These are phyloP conservation scores for Colletotrichum nymphaeae DNA, from an alignment of 2,329 filamentous ascomycete genomes.

Conservation along the genomic window DNA sequence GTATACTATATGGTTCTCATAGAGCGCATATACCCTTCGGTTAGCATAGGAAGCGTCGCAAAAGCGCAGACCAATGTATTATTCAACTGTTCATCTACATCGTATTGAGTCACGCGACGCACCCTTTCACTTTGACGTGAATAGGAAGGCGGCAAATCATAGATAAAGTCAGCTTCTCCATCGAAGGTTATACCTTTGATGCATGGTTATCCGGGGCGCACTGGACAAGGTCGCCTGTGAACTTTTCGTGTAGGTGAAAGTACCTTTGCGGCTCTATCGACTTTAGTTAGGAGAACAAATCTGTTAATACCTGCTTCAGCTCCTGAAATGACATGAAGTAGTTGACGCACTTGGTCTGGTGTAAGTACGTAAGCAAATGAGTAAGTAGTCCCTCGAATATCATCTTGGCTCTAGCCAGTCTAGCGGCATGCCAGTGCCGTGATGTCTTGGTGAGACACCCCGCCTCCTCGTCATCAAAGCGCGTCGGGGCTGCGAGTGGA, in stretches of 20 bases:
- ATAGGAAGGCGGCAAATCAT: not conserved
- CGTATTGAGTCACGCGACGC: not conserved
- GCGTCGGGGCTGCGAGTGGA: not conserved
- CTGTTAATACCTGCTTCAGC: too few species aligned
- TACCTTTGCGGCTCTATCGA: too few species aligned
- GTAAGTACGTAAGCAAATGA: too few species aligned
- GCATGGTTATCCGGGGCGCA: too few species aligned
- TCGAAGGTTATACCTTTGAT: too few species aligned
- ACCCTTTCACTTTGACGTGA: not conserved
- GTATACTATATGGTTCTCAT: slow-evolving; percentile 11
- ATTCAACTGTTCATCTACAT: not conserved
- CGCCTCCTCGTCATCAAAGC: not conserved
- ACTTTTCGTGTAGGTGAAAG: too few species aligned
- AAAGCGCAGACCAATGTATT: not conserved
- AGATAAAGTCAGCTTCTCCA: too few species aligned
- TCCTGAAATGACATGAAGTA: too few species aligned
- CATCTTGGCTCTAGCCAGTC: not conserved
- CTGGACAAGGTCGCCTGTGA: too few species aligned
- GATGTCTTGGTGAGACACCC: not conserved
- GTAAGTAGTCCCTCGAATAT: not conserved
- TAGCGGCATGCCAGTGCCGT: not conserved
- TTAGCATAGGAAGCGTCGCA: not conserved
- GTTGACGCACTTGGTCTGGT: too few species aligned
- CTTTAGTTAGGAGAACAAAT: too few species aligned
- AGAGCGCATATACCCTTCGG: slow-evolving; percentile 31